These are phyloP conservation scores for Pachyrhizus erosus DNA, from an alignment of 306 rosid genomes.

Conservation along the genomic window DNA sequence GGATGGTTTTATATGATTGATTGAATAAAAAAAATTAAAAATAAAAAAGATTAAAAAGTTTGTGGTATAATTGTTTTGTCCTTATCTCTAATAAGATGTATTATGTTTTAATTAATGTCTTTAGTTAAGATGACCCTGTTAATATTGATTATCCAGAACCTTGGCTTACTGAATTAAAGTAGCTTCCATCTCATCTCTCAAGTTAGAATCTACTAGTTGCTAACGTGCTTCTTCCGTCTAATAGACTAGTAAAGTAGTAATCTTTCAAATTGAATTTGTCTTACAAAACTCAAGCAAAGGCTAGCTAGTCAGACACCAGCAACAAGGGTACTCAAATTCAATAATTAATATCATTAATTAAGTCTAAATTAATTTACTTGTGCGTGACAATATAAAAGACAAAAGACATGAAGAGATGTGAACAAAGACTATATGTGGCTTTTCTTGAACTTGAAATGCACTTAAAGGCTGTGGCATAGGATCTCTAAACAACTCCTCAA, in stretches of 20 bases:
- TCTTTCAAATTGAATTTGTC: not conserved
- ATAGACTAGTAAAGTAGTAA: too few relatives aligned
- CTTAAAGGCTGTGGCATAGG: slow-evolving; percentile 59
- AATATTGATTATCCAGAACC: not conserved
- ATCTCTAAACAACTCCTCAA: slow-evolving; percentile 54
- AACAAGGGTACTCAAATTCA: slow-evolving; percentile 16
- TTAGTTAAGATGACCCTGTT: not conserved
- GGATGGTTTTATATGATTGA: not conserved
- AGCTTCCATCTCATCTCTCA: not conserved
- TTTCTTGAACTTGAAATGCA: slow-evolving; percentile 56
- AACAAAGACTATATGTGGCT: slow-evolving; percentile 36
- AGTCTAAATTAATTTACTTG: slow-evolving; percentile 3
- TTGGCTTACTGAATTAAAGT: slow-evolving; percentile 11
- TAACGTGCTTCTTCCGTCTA: not conserved
- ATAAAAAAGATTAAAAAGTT: not conserved
- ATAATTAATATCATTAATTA: slow-evolving; percentile 2
- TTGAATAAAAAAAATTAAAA: not conserved
- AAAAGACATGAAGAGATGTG: slow-evolving; percentile 32
- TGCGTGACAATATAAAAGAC: slow-evolving; percentile 32
- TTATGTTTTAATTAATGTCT: not conserved
- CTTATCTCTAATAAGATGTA: not conserved
- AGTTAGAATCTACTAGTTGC: not conserved
- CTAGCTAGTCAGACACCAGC: slow-evolving; percentile 1
- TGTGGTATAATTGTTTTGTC: not conserved
- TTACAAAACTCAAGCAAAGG: not conserved